These are phyloP conservation scores for Dioszegia hungarica DNA, from an alignment of 768 basidiomycete species.

Conservation along the genomic window DNA sequence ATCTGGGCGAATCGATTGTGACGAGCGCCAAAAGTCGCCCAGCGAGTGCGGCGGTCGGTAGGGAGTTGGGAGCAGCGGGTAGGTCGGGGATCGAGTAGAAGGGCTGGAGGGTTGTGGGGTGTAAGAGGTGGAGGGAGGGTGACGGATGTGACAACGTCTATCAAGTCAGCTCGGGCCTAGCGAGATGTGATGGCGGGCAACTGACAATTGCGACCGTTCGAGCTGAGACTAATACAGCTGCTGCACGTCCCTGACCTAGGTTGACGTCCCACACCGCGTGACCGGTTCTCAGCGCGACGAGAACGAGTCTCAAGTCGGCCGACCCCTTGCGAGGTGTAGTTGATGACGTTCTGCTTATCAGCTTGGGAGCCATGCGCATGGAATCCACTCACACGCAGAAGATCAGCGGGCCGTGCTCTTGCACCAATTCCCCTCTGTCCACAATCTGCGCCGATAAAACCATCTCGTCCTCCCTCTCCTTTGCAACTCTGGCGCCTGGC, in stretches of 20 bases:
- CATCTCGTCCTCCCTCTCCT: slow-evolving; percentile 5
- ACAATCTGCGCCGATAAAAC: slow-evolving; percentile 1
- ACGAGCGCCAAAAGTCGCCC: slow-evolving; percentile 29
- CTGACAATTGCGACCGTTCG: slow-evolving; percentile 28
- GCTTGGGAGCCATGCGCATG: not conserved
- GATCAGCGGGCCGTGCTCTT: slow-evolving; percentile 9
- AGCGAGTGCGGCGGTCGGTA: slow-evolving; percentile 12
- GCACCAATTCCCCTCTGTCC: not conserved
- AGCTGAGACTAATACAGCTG: slow-evolving; percentile 1
- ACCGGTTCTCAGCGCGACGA: slow-evolving; percentile 22
- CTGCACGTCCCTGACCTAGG: slow-evolving; percentile 11
- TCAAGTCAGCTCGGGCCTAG: not conserved
- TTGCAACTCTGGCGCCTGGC: not conserved
- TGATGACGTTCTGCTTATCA: not conserved
- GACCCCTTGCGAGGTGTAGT: not conserved
- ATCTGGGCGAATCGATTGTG: slow-evolving; percentile 18
- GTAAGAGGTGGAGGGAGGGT: slow-evolving; percentile 20
- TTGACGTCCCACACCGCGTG: slow-evolving; percentile 15
- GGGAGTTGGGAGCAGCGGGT: slow-evolving; percentile 4
- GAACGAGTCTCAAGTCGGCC: slow-evolving; percentile 3
- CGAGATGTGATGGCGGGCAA: no score
- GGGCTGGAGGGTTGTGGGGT: slow-evolving; percentile 11
- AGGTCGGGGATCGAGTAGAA: slow-evolving; percentile 2
- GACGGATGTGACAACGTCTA: slow-evolving; percentile 22
- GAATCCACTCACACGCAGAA: slow-evolving; percentile 5